Evolutionary conservation across 163 green algal species (phyloP), one percentile per base, ranked within the genome.

Genomic region (Chlamydomonas reinhardtii): DNA sequence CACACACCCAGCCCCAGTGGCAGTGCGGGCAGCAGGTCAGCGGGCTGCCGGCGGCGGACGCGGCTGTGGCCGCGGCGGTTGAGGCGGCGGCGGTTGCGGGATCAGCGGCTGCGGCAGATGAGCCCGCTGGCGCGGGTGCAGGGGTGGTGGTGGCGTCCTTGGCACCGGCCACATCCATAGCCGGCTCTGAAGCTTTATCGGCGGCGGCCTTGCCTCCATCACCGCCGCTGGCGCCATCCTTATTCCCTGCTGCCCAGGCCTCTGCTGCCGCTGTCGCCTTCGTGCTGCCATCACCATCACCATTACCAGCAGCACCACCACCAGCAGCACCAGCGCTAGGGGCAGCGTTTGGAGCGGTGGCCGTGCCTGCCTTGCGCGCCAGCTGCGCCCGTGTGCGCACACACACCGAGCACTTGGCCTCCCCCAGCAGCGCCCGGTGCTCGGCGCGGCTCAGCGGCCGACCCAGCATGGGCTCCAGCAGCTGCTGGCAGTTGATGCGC

Each of bases 21-120:
- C 81, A 87, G n/a, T 73, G 59, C 35, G 81, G 81, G 56, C 81
- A 87, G 81, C 81, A 87, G n/a, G 22, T 66, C 48, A 87, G n/a
- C n/a, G n/a, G 70, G 27, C 4, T 22, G 32, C 52, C n/a, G 31
- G 74, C 2, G 16, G 62, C 4, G 11, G 62, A 14, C 17, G 62
- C 25, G 62, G 12, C 25, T 4, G 32, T 15, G 20, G 71, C 70
- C 32, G 71, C 34, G 11, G 22, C 59, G 37, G 16, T 9, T 20
- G 34, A 17, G 71, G 27, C 68, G n/a, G 37, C 16, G 68, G n/a
- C n/a, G n/a, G n/a, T n/a, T n/a, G n/a, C n/a, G n/a, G n/a, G n/a
- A n/a, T n/a, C 39, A 48, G 39, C 39, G 39, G 39, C 39, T 8
- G 39, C 39, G 39, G 39, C 39, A 48, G 39, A 5, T 5, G 39